A percentile compares a stretch with the other conserved stretches of the same genome.
Conservation (phyloP, 208 protist genomes). For the Trypanosoma melophagium region DNA sequence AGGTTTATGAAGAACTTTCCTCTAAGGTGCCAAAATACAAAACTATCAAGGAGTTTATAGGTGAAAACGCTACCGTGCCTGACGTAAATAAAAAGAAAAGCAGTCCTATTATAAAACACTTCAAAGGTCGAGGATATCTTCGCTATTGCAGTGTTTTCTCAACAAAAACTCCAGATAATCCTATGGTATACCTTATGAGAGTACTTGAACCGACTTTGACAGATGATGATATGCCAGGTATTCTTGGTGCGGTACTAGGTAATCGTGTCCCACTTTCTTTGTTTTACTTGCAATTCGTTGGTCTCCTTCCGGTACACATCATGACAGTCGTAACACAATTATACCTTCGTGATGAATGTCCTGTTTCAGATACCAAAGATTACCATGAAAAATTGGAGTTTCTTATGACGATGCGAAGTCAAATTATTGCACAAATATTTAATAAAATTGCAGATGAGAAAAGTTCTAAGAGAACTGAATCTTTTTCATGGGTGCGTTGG, state of each 20-base stretch:
- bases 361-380: slow-evolving; percentile 71
- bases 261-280: slow-evolving; percentile 72
- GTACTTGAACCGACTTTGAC: slow-evolving; percentile 62
- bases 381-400: slow-evolving; percentile 61
- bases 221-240: slow-evolving; percentile 58
- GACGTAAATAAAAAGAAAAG: slow-evolving; percentile 32
- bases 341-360: slow-evolving; percentile 82
- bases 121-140: slow-evolving; percentile 76
- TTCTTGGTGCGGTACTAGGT: slow-evolving; percentile 77
- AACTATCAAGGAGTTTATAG: slow-evolving; percentile 67
- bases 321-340: slow-evolving; percentile 84
- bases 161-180: slow-evolving; percentile 38
- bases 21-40: slow-evolving; percentile 38
- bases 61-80: slow-evolving; percentile 25
- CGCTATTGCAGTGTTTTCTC: slow-evolving; percentile 81
- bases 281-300: slow-evolving; percentile 84
- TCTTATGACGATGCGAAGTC: slow-evolving; percentile 67
- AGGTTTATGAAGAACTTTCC: slow-evolving; percentile 74
- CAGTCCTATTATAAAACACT: slow-evolving; percentile 57
- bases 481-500: slow-evolving; percentile 84
- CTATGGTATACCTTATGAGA: slow-evolving; percentile 76
- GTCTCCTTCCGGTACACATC: slow-evolving; percentile 75
- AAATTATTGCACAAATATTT: slow-evolving; percentile 75
- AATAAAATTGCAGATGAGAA: slow-evolving; percentile 43
- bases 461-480: slow-evolving; percentile 39